Base-by-base conservation (phyloP, 768 basidiomycete species). In the Auriscalpium vulgare region DNA sequence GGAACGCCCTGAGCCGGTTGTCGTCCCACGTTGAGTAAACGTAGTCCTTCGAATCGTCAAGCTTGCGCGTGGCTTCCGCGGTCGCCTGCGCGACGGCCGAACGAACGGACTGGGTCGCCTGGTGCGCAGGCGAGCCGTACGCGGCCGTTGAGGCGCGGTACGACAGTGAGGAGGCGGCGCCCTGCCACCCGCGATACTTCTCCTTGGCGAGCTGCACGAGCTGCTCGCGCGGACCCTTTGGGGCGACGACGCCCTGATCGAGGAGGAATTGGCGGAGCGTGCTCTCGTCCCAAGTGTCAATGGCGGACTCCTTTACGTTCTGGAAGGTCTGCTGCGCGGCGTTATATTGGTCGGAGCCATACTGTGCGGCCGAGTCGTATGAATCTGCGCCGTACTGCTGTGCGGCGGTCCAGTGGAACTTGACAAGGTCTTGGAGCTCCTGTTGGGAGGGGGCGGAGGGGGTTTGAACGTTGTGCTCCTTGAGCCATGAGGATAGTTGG, bases 11-110 rank as follows among this genome's bases (percentile, higher is more conserved):
- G 48, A 97, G 70, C 60, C 78, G 77, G 63, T 77, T 85, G 61
- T 95, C 91, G 55, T 88, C 84, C 95, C 95, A 97, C 0, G 87
- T 81, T 0, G 88, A 91, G 69, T 88, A 95, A 16, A 94, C 72
- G 62, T 93, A 95, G 68, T 97, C 94, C 67, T 84, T 90, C 35
- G 83, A 69, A 56, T 88, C 81, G 59, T 94, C 87, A 19, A 91
- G 67, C 29, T 71, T 72, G 21, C 74, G 72, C 8, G 68, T 69
- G 10, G 74, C 80, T 2, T 78, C 75, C 14, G 76, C 71, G 1
- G 84, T 81, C 3, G 84, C 81, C 57, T 82, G 78, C 0, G 81
- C 73, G 13, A 71, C 74, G 1, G 76, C 58, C 14, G 69, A 71
- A 21, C 68, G 63, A 11, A 59, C 59, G 10, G 59, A 65, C 60